A percentile compares a stretch with the other conserved stretches of the same genome.
These are phyloP conservation scores for Hyaloscypha variabilis DNA, from an alignment of 495 filamentous ascomycete species.

Conservation along the genomic window DNA sequence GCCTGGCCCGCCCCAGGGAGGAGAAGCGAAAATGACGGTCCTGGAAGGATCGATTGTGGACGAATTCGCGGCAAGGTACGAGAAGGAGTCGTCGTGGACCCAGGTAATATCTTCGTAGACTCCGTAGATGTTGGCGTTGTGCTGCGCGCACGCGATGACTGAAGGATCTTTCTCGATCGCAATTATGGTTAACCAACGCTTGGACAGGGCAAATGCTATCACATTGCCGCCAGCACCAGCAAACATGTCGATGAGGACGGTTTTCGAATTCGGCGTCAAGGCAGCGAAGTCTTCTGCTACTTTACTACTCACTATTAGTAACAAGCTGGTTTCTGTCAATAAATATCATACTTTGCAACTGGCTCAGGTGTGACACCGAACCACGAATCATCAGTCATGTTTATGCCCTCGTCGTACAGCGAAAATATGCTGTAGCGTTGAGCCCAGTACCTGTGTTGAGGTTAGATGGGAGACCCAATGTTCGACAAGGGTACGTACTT, in stretches of 20 bases:
- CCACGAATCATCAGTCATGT: constrained; percentile 91
- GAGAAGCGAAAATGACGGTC: constrained; percentile 79
- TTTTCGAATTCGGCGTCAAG: constrained; percentile 45
- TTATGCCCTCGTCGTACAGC: constrained; percentile 79
- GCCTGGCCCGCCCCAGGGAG: constrained; percentile 91
- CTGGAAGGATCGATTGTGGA: constrained; percentile 23
- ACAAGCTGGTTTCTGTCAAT: background rate
- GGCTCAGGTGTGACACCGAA: constrained; percentile 95
- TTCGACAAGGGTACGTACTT: constrained; percentile 52
- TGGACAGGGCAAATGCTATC: constrained; percentile 87
- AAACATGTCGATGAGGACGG: constrained; percentile 81
- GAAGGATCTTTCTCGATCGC: constrained; percentile 82
- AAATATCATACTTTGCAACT: constrained; percentile 69
- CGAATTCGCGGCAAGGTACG: constrained; percentile 34
- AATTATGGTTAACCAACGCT: constrained; percentile 77
- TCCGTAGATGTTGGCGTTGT: constrained; percentile 88
- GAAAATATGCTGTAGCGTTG: constrained; percentile 86
- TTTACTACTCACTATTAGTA: constrained; percentile 50
- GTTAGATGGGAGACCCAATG: constrained; percentile 21
- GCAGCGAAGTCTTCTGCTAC: constrained; percentile 74
- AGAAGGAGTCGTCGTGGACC: constrained; percentile 83
- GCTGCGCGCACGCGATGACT: constrained; percentile 83
- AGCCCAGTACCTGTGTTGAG: constrained; percentile 71
- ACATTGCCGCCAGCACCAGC: constrained; percentile 90
- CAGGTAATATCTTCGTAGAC: constrained; percentile 80